phyloP scores from a whole-genome alignment of 352 stramenopile species.

The Pythium monospermum region DNA sequence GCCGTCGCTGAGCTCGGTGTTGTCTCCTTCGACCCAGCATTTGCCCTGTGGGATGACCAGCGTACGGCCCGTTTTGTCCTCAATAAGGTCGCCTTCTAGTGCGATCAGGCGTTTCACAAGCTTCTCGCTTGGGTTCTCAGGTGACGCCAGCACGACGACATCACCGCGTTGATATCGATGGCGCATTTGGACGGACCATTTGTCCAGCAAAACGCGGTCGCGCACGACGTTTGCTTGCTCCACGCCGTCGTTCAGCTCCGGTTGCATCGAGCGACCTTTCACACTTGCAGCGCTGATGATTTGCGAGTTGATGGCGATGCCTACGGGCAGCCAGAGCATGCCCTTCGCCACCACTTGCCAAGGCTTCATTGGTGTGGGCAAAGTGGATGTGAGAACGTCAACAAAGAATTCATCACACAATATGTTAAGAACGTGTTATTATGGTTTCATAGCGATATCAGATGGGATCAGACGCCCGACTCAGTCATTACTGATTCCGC shows the following conservation, averaged over 20 bases:
- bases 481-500: conserved; percentile 72
- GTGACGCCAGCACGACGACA: conserved; percentile 75
- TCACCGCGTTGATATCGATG: conserved; percentile 62
- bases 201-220: conserved; percentile 82
- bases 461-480: too few relatives aligned
- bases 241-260: conserved; percentile 70
- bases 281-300: conserved; percentile 67
- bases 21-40: conserved; percentile 86
- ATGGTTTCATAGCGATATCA: conserved; percentile 1
- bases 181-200: conserved; percentile 76
- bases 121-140: conserved; percentile 41
- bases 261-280: conserved; percentile 83
- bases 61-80: conserved; percentile 27
- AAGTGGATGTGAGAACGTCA: conserved; percentile 1
- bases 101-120: conserved; percentile 80
- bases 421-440: conserved; percentile 12
- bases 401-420: not conserved
- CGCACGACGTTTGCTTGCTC: conserved; percentile 45
- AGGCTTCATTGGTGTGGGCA: conserved; percentile 27
- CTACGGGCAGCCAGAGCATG: conserved; percentile 78
- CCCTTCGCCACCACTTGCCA: conserved; percentile 59
- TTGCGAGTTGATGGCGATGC: conserved; percentile 69
- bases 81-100: conserved; percentile 69
- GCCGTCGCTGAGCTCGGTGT: conserved; percentile 56
- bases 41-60: conserved; percentile 62